A percentile compares a stretch with the other conserved stretches of the same genome.
These are phyloP conservation scores for Phoma herbarum DNA, from an alignment of 2,329 filamentous ascomycete species.

Conservation along the genomic window DNA sequence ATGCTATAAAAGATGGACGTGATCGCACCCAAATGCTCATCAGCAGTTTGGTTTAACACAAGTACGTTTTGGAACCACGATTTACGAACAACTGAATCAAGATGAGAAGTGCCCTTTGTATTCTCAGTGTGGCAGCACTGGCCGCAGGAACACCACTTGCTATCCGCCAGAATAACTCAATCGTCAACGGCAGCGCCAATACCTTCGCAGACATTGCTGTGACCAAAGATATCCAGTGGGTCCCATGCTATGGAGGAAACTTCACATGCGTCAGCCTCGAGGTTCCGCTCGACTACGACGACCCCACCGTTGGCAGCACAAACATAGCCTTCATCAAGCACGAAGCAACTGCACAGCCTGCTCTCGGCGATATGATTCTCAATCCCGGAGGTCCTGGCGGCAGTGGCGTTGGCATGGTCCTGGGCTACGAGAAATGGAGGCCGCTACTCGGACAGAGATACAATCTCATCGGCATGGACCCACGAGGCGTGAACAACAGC, in stretches of 20 bases:
- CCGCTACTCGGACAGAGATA: conserved; percentile 30
- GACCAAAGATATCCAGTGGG: conserved; percentile 9
- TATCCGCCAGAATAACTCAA: background rate
- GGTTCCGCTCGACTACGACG: conserved; percentile 33
- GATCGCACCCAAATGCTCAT: background rate
- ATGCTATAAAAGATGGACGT: background rate
- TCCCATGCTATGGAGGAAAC: conserved; percentile 16
- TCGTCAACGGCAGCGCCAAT: background rate
- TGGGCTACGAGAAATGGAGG: conserved; percentile 2
- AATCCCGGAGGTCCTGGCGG: conserved; percentile 45
- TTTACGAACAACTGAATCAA: background rate
- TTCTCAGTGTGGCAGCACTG: background rate
- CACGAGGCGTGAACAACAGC: conserved; percentile 38
- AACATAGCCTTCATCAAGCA: conserved; percentile 29
- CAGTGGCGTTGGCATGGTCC: conserved; percentile 34
- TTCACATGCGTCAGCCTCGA: conserved; percentile 24
- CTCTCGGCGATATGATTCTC: conserved; percentile 26
- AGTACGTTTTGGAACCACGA: background rate
- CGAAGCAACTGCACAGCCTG: conserved; percentile 9
- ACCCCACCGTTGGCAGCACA: conserved; percentile 22
- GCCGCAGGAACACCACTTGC: background rate
- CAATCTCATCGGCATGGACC: conserved; percentile 48
- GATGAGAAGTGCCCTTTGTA: background rate
- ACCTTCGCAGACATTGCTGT: background rate
- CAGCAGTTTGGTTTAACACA: background rate